A percentile compares a stretch with the other conserved stretches of the same genome.
phyloP scores from a whole-genome alignment of 179 eudicot species.

The Amaranthus tricolor region DNA sequence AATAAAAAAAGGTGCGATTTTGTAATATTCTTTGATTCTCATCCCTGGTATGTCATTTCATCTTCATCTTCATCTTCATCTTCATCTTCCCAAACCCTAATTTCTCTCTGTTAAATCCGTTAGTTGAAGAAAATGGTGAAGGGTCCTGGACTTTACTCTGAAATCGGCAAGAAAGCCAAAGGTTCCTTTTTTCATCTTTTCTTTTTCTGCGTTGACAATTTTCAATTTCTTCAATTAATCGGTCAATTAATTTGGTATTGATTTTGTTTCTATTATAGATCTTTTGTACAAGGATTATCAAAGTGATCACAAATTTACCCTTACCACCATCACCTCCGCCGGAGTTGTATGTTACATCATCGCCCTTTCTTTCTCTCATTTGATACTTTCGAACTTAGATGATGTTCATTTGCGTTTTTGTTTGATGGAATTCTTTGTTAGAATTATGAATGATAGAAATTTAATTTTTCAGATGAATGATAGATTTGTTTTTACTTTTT shows the following conservation, averaged over 20 bases:
- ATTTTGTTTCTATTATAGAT: conserved; percentile 26
- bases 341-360: conserved; percentile 39
- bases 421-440: neutral
- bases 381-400: no score
- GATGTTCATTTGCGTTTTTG: neutral
- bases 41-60: no score
- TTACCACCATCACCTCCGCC: conserved; percentile 41
- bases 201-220: neutral
- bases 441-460: neutral
- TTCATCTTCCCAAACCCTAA: neutral
- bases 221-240: neutral
- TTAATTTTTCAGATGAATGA: neutral
- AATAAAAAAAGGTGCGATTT: no score
- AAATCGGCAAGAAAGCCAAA: conserved; percentile 56
- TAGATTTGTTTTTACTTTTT: neutral
- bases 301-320: conserved; percentile 51
- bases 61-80: neutral
- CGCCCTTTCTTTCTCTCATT: no score
- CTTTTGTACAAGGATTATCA: conserved; percentile 54
- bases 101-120: conserved; percentile 2
- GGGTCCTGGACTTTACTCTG: conserved; percentile 58
- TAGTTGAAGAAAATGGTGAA: conserved; percentile 36
- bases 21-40: no score
- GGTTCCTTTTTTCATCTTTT: conserved; percentile 21
- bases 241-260: neutral